Percentiles rank a stretch among this genome's conserved stretches.
phyloP scores from a whole-genome alignment of 768 basidiomycete genomes.

The Pulveroboletus sp. region DNA sequence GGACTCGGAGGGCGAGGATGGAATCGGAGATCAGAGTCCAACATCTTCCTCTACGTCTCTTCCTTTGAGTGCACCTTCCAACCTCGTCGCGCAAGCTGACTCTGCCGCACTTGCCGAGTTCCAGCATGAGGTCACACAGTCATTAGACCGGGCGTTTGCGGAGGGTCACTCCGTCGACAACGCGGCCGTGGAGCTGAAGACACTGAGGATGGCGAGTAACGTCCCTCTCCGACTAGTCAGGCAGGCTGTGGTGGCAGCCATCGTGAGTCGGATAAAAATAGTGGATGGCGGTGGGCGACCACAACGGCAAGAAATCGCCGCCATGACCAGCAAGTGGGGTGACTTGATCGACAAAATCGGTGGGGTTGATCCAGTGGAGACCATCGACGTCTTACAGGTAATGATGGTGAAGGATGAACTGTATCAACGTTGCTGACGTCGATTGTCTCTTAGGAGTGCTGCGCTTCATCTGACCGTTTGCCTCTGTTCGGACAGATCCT shows the following conservation, averaged over 20 bases:
- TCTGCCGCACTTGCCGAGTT: slow-evolving; percentile 64
- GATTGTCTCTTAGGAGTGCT: slow-evolving; percentile 47
- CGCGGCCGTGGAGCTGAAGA: slow-evolving; percentile 91
- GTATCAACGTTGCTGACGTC: neutral
- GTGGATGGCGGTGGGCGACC: slow-evolving; percentile 49
- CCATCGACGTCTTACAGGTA: slow-evolving; percentile 75
- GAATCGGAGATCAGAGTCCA: slow-evolving; percentile 29
- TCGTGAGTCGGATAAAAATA: slow-evolving; percentile 69
- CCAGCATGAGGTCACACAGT: slow-evolving; percentile 68
- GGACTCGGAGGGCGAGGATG: slow-evolving; percentile 39
- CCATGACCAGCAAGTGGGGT: slow-evolving; percentile 76
- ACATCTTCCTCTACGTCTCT: slow-evolving; percentile 49
- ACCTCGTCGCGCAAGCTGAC: slow-evolving; percentile 34
- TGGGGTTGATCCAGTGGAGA: slow-evolving; percentile 78
- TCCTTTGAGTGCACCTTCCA: slow-evolving; percentile 37
- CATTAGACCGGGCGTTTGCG: slow-evolving; percentile 85
- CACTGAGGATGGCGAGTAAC: slow-evolving; percentile 94
- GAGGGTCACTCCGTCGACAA: slow-evolving; percentile 92
- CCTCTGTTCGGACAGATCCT: slow-evolving; percentile 82
- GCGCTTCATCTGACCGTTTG: slow-evolving; percentile 57
- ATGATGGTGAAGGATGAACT: neutral
- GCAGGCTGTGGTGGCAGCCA: slow-evolving; percentile 81
- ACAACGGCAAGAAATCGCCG: slow-evolving; percentile 63
- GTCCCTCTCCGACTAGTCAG: slow-evolving; percentile 82
- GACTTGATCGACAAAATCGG: slow-evolving; percentile 74